A percentile compares a stretch with the other conserved stretches of the same genome.
These are phyloP conservation scores for Fonsecaea erecta DNA, from an alignment of 2,329 filamentous ascomycete species.

Conservation along the genomic window DNA sequence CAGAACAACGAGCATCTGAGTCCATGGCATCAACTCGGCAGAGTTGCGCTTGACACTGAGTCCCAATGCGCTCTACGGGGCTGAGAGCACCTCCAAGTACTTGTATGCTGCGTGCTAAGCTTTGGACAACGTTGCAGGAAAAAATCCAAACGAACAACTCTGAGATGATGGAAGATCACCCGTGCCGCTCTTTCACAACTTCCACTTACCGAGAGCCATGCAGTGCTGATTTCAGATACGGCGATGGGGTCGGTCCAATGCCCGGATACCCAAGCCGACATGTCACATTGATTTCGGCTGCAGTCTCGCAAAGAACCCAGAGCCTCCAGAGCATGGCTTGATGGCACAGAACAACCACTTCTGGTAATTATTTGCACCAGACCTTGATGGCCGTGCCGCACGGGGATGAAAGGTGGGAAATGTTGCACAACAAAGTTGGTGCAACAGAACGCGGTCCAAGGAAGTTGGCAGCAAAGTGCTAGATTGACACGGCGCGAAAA, in stretches of 20 bases:
- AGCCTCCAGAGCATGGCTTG: neutral
- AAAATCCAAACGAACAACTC: neutral
- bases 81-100: neutral
- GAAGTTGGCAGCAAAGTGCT: neutral
- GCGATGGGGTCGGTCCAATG: too few species aligned
- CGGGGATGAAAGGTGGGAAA: neutral
- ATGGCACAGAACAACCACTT: neutral
- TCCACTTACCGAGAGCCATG: too few species aligned
- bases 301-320: neutral
- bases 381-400: neutral
- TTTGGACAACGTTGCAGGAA: neutral
- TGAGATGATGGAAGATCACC: too few species aligned
- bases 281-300: neutral
- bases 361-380: neutral
- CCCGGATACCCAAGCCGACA: too few species aligned
- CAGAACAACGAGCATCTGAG: neutral
- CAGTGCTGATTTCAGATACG: too few species aligned
- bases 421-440: neutral
- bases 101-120: neutral
- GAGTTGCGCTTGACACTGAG: neutral
- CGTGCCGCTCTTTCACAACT: too few species aligned
- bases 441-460: neutral
- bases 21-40: neutral
- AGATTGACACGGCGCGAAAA: neutral
- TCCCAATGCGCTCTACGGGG: neutral